These are phyloP conservation scores for Solanum ossicruentum DNA, from an alignment of 257 asterid species.

Conservation along the genomic window DNA sequence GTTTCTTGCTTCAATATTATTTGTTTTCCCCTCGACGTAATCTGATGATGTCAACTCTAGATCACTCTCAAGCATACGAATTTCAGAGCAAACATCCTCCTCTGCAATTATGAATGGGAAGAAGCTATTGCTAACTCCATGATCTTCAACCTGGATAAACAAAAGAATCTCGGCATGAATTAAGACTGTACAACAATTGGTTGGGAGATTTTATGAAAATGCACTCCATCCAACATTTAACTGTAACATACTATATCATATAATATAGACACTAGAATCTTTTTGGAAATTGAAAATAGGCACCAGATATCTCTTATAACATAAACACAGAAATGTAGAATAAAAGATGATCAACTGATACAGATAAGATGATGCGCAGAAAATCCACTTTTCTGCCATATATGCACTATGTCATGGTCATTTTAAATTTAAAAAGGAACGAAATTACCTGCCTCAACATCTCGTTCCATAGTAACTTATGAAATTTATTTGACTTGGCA, in stretches of 20 bases:
- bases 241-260: background rate
- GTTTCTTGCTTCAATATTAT: conserved; percentile 19
- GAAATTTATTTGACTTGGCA: background rate
- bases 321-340: background rate
- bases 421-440: background rate
- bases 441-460: background rate
- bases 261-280: background rate
- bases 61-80: conserved; percentile 57
- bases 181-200: background rate
- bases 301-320: background rate
- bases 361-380: background rate
- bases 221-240: background rate
- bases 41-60: conserved; percentile 30
- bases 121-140: conserved; percentile 56
- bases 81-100: conserved; percentile 57
- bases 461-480: background rate
- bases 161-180: background rate
- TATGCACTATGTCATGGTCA: background rate
- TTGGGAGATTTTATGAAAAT: background rate
- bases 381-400: background rate
- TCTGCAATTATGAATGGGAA: conserved; percentile 65
- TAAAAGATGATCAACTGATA: background rate
- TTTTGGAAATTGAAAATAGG: background rate
- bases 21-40: conserved; percentile 14
- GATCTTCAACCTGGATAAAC: conserved; percentile 48